A percentile compares a stretch with the other conserved stretches of the same genome.
Conservation (phyloP, 2,329 filamentous ascomycete genomes). For the Nemania diffusa region DNA sequence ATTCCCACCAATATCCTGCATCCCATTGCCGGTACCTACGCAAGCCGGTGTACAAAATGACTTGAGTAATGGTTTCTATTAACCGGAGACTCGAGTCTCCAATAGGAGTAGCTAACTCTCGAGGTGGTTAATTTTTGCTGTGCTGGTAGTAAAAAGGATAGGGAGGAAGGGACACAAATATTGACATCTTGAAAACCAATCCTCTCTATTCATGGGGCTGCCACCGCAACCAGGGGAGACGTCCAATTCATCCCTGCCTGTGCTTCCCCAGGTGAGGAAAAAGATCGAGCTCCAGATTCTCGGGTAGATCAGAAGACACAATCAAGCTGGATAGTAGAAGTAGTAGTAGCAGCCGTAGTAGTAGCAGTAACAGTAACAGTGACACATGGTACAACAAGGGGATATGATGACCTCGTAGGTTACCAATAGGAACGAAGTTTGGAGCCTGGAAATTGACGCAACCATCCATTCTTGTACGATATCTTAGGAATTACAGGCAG, state of each 20-base stretch:
- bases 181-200: too few species aligned
- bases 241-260: background rate
- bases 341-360: too few species aligned
- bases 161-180: background rate
- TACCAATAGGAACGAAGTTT: background rate
- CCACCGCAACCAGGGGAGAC: too few species aligned
- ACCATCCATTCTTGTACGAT: background rate
- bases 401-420: background rate
- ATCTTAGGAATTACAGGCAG: background rate
- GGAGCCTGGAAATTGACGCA: background rate
- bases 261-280: background rate
- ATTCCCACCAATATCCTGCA: background rate
- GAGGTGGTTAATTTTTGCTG: background rate
- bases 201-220: too few species aligned
- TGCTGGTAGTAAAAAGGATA: background rate
- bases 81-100: background rate
- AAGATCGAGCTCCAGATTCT: background rate
- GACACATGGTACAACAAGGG: background rate
- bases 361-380: too few species aligned
- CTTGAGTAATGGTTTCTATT: background rate
- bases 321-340: too few species aligned
- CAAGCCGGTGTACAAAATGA: background rate
- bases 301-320: background rate
- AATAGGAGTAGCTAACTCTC: background rate
- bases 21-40: background rate